Base-by-base conservation (phyloP, 192 early-diverging fungal genomes). In the Backusella circina region DNA sequence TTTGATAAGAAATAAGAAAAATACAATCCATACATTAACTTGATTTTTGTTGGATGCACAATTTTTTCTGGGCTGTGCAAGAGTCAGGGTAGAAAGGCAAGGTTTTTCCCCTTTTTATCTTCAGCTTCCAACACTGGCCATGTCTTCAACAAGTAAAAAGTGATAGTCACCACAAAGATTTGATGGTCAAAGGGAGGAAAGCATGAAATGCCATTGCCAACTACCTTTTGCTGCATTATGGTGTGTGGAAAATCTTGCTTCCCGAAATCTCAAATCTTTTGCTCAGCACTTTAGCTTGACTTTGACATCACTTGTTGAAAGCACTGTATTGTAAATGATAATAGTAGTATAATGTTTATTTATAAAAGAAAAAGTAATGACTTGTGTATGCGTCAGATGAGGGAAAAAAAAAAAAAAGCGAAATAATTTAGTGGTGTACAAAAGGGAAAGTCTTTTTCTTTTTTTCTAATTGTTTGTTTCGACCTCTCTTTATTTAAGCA, bases 401-500 rank as follows among this genome's bases (percentile, higher is more conserved):
- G 18, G 5, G 15, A 16, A 21, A 21, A 23, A 54, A 54, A 54
- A 23, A 54, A 54, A 10, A 18, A 2, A 54, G 21, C 6, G 1
- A 57, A 57, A 57, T 57, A 57, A 57, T 57, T 26, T 57, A 57
- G 23, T 13, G 10, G 7, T 68, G 33, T 7, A 68, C 12, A 38
- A 36, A 68, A 67, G 65, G 33, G 7, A n/a, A 15, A 15, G 26
- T 32, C 64, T 65, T 5, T 8, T 65, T 31, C 1, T 65, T 65
- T 65, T 32, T 65, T 65, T 65, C 28, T 65, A n/a, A n/a, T 30
- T 65, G 2, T 10, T 5, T 3, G 15, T 65, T 65, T 65, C 64
- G 23, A 70, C 3, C 35, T 39, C 21, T 35, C 67, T 35, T 7
- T 32, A 12, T 78, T 69, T 86, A 86, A 30, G 82, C 80, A 26